These are phyloP conservation scores for Mucor ambiguus DNA, from an alignment of 371 early-diverging fungal species.

Conservation along the genomic window DNA sequence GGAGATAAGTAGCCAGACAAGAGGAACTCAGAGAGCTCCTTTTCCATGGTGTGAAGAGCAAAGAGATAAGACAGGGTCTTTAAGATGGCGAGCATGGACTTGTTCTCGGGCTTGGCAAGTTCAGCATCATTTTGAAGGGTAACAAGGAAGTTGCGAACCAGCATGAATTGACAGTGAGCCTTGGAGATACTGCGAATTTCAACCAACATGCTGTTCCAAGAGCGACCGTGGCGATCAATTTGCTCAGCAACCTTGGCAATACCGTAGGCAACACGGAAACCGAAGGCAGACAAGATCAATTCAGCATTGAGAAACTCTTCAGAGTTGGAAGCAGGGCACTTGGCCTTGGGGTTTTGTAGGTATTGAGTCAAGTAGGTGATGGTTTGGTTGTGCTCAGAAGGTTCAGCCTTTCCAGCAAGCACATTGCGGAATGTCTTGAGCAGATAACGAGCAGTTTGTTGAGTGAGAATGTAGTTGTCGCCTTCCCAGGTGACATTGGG, in stretches of 20 bases:
- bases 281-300: slow-evolving; percentile 64
- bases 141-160: slow-evolving; percentile 59
- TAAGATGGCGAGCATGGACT: slow-evolving; percentile 40
- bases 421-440: slow-evolving; percentile 60
- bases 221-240: slow-evolving; percentile 55
- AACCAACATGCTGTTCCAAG: slow-evolving; percentile 72
- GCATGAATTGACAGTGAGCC: slow-evolving; percentile 70
- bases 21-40: slow-evolving; percentile 69
- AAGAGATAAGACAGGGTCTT: slow-evolving; percentile 55
- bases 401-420: slow-evolving; percentile 52
- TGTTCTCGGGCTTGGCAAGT: slow-evolving; percentile 31
- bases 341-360: slow-evolving; percentile 54
- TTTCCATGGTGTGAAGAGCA: slow-evolving; percentile 67
- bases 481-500: slow-evolving; percentile 78
- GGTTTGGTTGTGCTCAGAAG: slow-evolving; percentile 54
- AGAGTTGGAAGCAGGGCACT: slow-evolving; percentile 46
- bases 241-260: slow-evolving; percentile 56
- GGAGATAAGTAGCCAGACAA: slow-evolving; percentile 50
- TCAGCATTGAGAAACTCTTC: slow-evolving; percentile 61
- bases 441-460: slow-evolving; percentile 74
- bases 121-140: slow-evolving; percentile 42
- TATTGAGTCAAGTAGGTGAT: slow-evolving; percentile 56
- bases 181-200: slow-evolving; percentile 63
- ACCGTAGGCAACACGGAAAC: slow-evolving; percentile 67
- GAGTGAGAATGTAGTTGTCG: slow-evolving; percentile 76